Evolutionary conservation across 306 rosid genomes (phyloP), one percentile per base, ranked within the genome.

Genomic region (Heteromeles arbutifolia): DNA sequence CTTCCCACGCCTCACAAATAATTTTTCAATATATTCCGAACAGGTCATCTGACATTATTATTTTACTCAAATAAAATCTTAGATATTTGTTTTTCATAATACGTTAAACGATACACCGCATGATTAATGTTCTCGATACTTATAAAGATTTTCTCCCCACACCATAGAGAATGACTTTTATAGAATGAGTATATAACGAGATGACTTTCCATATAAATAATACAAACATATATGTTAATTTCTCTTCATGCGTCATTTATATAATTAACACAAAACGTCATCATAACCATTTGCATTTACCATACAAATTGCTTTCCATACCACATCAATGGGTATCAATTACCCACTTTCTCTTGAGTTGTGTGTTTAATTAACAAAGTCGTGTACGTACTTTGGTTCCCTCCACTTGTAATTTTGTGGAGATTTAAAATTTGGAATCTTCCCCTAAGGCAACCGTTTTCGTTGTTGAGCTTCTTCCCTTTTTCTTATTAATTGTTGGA

Each of bases 211-310:
- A 2, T 14, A 48, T 14, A 5, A 48, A 48, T 48, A 15, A 48
- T 4, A 15, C 54, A 48, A 48, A 14, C 0, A 6, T 15, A 17
- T 15, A 48, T 48, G 0, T 1, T 48, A 50, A 50, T 15, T 50
- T 17, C 0, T 15, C 21, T 50, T 50, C 18, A 50, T 2, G 0
- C 5, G 1, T 50, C 21, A 48, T 5, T 5, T 50, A 15, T 17
- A 50, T 50, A 15, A 50, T 50, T 48, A 0, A 3, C 5, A 21
- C 5, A 0, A 21, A 21, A 54, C 3, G 0, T 0, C 19, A 53
- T 4, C 1, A 19, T 4, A 4, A 15, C 7, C 0, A 0, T 15
- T 1, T 17, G 8, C 54, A 2, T 0, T 6, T 17, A 4, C 8
- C 2, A 2, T 15, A 0, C 8, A 15, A 50, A 50, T 15, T 50